phyloP scores from a whole-genome alignment of 2,329 filamentous ascomycete species.

The Monosporascus sp. region DNA sequence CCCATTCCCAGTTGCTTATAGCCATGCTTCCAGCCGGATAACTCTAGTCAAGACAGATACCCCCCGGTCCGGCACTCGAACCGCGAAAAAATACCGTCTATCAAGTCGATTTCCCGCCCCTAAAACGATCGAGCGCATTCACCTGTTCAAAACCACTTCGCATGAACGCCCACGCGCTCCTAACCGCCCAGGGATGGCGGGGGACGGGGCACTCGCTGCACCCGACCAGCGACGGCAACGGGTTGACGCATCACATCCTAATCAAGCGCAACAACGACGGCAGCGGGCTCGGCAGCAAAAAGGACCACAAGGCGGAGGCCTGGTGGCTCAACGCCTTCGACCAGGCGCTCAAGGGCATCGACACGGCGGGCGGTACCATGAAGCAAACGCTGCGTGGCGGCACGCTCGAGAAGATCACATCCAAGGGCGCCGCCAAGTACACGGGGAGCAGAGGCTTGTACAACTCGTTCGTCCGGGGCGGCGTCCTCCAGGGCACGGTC shows the following conservation, averaged over 20 bases:
- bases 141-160: neutral
- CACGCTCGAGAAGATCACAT: slow-evolving; percentile 46
- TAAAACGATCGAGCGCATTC: neutral
- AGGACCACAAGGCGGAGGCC: slow-evolving; percentile 66
- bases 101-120: no score
- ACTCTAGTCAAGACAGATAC: no score
- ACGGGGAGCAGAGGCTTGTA: slow-evolving; percentile 65
- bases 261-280: slow-evolving; percentile 77
- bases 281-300: slow-evolving; percentile 74
- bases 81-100: no score
- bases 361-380: slow-evolving; percentile 51
- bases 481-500: slow-evolving; percentile 68
- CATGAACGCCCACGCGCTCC: slow-evolving; percentile 82
- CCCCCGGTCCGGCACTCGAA: no score
- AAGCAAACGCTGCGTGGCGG: slow-evolving; percentile 50
- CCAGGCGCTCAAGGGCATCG: slow-evolving; percentile 76
- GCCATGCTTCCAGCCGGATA: no score
- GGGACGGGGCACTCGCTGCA: slow-evolving; percentile 86
- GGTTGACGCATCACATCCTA: slow-evolving; percentile 77
- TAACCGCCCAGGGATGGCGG: slow-evolving; percentile 84
- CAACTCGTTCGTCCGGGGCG: slow-evolving; percentile 77
- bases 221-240: slow-evolving; percentile 62
- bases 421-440: slow-evolving; percentile 48
- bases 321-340: slow-evolving; percentile 98
- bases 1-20: no score